A percentile compares a stretch with the other conserved stretches of the same genome.
These are phyloP conservation scores for Chloranthus sessilifolius DNA, from an alignment of 164 flowering plant species.

Conservation along the genomic window DNA sequence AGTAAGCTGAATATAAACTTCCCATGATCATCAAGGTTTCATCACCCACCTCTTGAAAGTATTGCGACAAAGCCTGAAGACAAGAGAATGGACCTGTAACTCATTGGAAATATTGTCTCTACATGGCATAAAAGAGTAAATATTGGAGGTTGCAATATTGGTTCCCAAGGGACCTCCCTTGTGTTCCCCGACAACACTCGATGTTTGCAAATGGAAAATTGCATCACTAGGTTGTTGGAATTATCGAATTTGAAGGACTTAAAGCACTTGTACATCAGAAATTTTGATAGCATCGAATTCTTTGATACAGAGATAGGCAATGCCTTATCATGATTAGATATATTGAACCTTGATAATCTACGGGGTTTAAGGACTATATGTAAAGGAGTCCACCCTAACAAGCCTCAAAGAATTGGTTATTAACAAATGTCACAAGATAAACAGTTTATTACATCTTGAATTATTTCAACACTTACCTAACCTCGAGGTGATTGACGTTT, in stretches of 20 bases:
- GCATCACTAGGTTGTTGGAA: neutral
- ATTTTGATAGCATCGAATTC: neutral
- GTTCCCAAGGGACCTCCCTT: neutral
- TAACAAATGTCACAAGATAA: too few species aligned
- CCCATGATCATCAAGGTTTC: too few species aligned
- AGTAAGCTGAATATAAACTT: too few species aligned
- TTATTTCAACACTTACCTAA: too few species aligned
- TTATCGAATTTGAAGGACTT: neutral
- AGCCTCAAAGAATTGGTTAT: too few species aligned
- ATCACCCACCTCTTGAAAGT: too few species aligned
- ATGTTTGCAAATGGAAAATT: neutral
- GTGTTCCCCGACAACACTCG: conserved; percentile 2
- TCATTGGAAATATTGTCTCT: neutral
- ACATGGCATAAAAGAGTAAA: neutral
- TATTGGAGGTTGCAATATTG: neutral
- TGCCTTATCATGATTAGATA: neutral
- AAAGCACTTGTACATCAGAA: neutral
- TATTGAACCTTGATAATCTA: neutral
- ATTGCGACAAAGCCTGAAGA: too few species aligned
- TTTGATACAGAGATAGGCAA: neutral
- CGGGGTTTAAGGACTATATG: neutral
- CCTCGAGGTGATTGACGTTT: too few species aligned
- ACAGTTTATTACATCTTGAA: too few species aligned
- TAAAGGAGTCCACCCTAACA: neutral
- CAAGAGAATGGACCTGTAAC: too few species aligned